Evolutionary conservation across 352 stramenopile species (phyloP).

Genomic region (Blastocystis sp.): DNA sequence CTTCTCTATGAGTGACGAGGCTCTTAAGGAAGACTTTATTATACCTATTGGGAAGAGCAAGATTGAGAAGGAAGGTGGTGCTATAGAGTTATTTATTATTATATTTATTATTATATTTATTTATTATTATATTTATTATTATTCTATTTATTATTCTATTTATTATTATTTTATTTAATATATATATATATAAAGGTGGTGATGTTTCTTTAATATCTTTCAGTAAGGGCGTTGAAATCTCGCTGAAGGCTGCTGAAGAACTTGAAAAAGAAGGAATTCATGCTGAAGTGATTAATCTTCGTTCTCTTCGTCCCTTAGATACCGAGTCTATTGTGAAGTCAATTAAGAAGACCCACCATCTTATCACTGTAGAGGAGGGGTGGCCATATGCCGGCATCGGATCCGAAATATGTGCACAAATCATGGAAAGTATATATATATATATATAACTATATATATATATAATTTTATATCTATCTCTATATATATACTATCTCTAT

Average conservation of each 20-base stretch:
- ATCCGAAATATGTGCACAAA: conserved; percentile 81
- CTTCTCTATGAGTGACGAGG: conserved; percentile 90
- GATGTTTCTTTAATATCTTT: conserved; percentile 95
- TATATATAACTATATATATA: too few relatives aligned
- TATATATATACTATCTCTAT: too few relatives aligned
- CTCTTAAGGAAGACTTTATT: conserved; percentile 82
- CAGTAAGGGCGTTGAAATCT: conserved; percentile 77
- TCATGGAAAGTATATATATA: conserved; percentile 67
- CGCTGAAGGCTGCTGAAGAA: conserved; percentile 76
- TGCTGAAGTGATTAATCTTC: conserved; percentile 79
- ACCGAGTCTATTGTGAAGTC: conserved; percentile 81
- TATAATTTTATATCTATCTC: too few relatives aligned
- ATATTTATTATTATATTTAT: too few relatives aligned
- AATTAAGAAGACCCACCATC: conserved; percentile 88
- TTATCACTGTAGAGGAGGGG: conserved; percentile 88
- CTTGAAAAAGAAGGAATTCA: conserved; percentile 78
- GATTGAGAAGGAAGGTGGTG: conserved; percentile 77
- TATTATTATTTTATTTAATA: neutral
- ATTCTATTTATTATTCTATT: too few relatives aligned
- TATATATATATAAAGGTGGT: conserved; percentile 53
- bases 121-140: too few relatives aligned
- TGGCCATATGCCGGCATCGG: conserved; percentile 65
- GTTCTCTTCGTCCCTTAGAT: conserved; percentile 82
- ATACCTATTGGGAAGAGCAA: conserved; percentile 95
- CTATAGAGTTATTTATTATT: too few relatives aligned